Evolutionary conservation across 108 stramenopile species (phyloP), one percentile per base, ranked within the genome.

Genomic region (Skeletonema menzelii): DNA sequence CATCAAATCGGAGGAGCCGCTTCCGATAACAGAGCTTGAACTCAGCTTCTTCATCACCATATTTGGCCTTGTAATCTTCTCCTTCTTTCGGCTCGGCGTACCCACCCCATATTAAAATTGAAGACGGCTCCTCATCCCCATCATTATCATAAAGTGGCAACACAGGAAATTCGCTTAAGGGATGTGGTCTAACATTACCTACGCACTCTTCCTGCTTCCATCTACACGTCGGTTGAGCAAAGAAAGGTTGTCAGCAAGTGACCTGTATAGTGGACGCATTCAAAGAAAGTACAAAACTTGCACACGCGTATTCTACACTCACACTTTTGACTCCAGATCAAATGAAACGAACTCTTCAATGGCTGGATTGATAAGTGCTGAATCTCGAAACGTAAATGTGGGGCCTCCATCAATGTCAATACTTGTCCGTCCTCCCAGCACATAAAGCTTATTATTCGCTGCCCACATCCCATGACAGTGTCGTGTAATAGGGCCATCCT

Each of bases 401-500:
- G n/a, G 31, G 31, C 31, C 31, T n/a, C n/a, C 31, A 32, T 32
- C 31, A 32, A 32, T 32, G 5, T 32, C 7, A 32, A 7, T 4
- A 32, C 3, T 32, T 3, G 58, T 69, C 20, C 67, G 19, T 8
- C 67, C 67, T 2, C 67, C 67, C 15, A 62, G 22, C 5, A 69
- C 67, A 69, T 62, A 69, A 0, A 69, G 22, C 61, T 69, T 69
- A 13, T 37, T 60, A 28, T 69, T 69, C 5, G 8, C 67, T 61
- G 67, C 67, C 67, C 67, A 69, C 59, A 62, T 69, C 0, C 67
- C 56, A 69, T 69, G 67, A 13, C 60, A 62, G 5, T 69, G 24
- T 0, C 67, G 5, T 14, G 59, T 32, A 19, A 62, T 17, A 22
- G 67, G 67, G 2, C 17, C 26, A 46, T 62, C 28, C 58, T 59